Conservation (phyloP, 179 eudicot genomes). For the Pouteria campechiana region DNA sequence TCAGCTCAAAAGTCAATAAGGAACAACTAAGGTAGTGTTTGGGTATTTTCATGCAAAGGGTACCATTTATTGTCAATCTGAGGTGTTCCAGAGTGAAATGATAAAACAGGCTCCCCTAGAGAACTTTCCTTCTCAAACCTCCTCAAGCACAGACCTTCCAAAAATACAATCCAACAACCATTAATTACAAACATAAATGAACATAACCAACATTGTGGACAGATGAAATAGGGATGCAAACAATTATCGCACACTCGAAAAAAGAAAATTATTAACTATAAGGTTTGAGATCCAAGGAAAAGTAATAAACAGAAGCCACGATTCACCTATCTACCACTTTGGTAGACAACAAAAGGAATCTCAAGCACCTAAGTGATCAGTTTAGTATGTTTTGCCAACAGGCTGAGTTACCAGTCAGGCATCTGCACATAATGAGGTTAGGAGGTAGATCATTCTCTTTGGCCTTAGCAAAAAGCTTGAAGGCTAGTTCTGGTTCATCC, state of each 20-base stretch:
- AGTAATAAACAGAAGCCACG: not conserved
- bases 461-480: conserved; percentile 64
- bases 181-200: not conserved
- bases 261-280: not conserved
- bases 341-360: too few species aligned
- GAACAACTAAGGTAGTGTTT: not conserved
- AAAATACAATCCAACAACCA: conserved; percentile 8
- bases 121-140: conserved; percentile 60
- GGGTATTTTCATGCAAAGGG: conserved; percentile 2
- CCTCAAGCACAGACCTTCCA: conserved; percentile 77
- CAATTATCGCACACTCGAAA: not conserved
- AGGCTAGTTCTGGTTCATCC: conserved; percentile 75
- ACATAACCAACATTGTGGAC: not conserved
- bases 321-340: conserved; percentile 7
- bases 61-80: conserved; percentile 86
- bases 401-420: conserved; percentile 81
- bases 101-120: conserved; percentile 62
- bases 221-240: not conserved
- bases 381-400: too few species aligned
- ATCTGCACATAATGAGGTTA: conserved; percentile 82
- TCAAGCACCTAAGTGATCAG: too few species aligned
- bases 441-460: conserved; percentile 63
- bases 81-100: conserved; percentile 56
- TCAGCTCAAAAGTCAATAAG: too few species aligned
- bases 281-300: not conserved